Evolutionary conservation across 1,284 basidiomycete genomes (phyloP).

Genomic region (Malassezia caprae): DNA sequence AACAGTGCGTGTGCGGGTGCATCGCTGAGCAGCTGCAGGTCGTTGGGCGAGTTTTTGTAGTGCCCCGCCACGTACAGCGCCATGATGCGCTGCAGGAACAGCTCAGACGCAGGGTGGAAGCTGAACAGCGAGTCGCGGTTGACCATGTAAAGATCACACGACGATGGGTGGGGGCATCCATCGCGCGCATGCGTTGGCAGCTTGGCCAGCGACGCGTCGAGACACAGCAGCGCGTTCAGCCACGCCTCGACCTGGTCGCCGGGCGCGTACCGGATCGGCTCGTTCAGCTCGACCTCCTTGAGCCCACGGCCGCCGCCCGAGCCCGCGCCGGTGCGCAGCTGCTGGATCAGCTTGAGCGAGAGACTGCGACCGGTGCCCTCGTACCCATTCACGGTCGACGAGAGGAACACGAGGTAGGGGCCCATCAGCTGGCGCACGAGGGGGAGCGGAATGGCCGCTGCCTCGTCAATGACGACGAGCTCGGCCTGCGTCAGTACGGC

Average conservation of each 20-base stretch:
- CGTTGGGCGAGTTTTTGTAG: constrained; percentile 99
- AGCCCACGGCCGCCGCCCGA: constrained; percentile 56
- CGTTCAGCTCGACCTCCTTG: constrained; percentile 86
- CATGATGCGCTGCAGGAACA: constrained; percentile 97
- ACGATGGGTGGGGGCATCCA: constrained; percentile 67
- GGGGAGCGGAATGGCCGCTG: constrained; percentile 91
- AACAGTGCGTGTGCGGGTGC: constrained; percentile 95
- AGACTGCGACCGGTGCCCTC: constrained; percentile 96
- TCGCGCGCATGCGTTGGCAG: constrained; percentile 6
- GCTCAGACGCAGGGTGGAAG: constrained; percentile 90
- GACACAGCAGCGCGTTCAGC: constrained; percentile 81
- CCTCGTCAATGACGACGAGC: constrained; percentile 94
- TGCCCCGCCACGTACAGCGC: constrained; percentile 90
- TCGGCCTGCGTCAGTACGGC: constrained; percentile 97
- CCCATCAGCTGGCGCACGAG: constrained; percentile 89
- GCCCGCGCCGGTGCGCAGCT: constrained; percentile 71
- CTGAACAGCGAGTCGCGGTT: constrained; percentile 93
- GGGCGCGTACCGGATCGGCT: constrained; percentile 81
- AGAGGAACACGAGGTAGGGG: constrained; percentile 95
- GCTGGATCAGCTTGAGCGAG: constrained; percentile 93
- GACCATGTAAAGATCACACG: constrained; percentile 91
- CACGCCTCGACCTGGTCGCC: constrained; percentile 88
- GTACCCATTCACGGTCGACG: constrained; percentile 97
- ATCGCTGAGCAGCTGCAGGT: constrained; percentile 88
- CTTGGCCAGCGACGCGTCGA: constrained; percentile 55